Evolutionary conservation across 2,329 filamentous ascomycete species (phyloP).

Genomic region (Penicillium glabrum): DNA sequence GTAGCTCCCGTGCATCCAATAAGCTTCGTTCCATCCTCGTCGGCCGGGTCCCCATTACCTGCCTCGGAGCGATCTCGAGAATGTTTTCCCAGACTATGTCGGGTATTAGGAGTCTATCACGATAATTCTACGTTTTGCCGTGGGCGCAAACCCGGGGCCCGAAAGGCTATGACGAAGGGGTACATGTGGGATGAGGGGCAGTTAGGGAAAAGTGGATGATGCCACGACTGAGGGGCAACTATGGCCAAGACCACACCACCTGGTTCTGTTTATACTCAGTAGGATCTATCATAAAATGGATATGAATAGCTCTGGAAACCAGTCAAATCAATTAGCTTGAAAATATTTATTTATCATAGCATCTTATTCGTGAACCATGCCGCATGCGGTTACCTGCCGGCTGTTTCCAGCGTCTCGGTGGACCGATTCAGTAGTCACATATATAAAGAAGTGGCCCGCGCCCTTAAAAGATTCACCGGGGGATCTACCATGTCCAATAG

Average conservation of each 20-base stretch:
- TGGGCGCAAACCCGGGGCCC: background rate
- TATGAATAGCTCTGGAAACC: background rate
- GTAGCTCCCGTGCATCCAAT: constrained; percentile 34
- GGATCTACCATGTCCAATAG: background rate
- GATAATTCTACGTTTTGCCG: constrained; percentile 12
- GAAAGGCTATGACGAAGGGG: constrained; percentile 5
- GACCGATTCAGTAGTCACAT: background rate
- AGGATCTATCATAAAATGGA: background rate
- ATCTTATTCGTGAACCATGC: background rate
- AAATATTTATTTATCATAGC: background rate
- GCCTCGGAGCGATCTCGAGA: constrained; percentile 27
- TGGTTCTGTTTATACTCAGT: constrained; percentile 4
- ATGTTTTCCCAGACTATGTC: constrained; percentile 27
- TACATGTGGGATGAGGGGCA: background rate
- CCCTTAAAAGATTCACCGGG: constrained; percentile 25
- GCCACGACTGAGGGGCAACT: constrained; percentile 18
- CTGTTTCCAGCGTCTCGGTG: constrained; percentile 2
- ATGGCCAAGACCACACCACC: background rate
- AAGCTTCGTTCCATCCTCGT: constrained; percentile 11
- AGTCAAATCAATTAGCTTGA: background rate
- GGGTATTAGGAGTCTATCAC: constrained; percentile 9
- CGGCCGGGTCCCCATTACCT: constrained; percentile 21
- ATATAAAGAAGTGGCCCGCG: constrained; percentile 8
- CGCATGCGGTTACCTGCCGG: constrained; percentile 2
- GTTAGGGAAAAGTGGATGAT: constrained; percentile 14